Evolutionary conservation across 2,329 filamentous ascomycete species (phyloP), one percentile per base, ranked within the genome.

Genomic region (Arthrobotrys conoides): DNA sequence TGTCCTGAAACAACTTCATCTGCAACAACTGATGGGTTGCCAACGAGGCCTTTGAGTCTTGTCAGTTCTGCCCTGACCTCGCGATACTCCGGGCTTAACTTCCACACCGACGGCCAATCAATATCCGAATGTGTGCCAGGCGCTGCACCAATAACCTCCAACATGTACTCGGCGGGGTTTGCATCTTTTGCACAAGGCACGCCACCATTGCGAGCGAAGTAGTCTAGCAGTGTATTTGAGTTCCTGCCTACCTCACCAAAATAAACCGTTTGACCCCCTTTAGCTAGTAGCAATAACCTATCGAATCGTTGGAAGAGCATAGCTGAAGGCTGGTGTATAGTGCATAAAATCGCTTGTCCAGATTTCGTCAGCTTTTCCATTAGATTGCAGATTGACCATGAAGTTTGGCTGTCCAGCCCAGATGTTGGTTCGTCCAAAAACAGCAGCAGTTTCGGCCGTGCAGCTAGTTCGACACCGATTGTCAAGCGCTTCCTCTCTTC

Each of bases 391-490:
- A 97, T 97, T 80, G 93, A 92, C 93, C 93, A 97, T 0, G 94
- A 95, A 0, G 94, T 97, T 84, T 97, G 94, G 83, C 90, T 93
- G 85, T 97, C 95, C 20, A 97, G 90, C 87, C 95, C 95, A 30
- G 94, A 97, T 2, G 94, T 97, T 14, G 95, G 95, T 85, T 98
- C 95, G 82, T 98, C 95, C 46, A 97, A 90, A 86, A 97, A 97
- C 57, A 97, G 89, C 79, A 97, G 88, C 66, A 97, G 87, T 48
- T 93, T 91, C 5, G 95, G 95, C 86, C 96, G 97, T 5, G 95
- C 95, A 49, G 93, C 94, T 24, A 98, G 88, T 84, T 98, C 95
- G n/a, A 98, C 94, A 85, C 93, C 95, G 80, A 98, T 97, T 0
- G 94, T 97, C 5, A 97, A 30, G 6, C 76, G 78, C 84, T 91